phyloP scores from a whole-genome alignment of 768 basidiomycete genomes.

The Astraeus odoratus region DNA sequence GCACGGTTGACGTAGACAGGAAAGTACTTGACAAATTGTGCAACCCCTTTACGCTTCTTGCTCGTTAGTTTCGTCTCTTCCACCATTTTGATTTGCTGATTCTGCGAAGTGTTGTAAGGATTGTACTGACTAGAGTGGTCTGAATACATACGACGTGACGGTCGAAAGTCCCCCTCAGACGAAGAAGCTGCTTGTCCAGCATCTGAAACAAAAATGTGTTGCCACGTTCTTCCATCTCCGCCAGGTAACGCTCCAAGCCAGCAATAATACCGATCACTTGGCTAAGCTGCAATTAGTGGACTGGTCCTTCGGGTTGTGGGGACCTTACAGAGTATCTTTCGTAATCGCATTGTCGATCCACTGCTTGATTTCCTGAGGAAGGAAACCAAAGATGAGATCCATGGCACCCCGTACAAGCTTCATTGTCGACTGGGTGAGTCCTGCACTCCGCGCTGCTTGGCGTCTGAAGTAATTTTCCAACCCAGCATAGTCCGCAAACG shows the following conservation, averaged over 20 bases:
- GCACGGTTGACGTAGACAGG: conserved; percentile 79
- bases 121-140: background rate
- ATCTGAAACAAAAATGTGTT: conserved; percentile 67
- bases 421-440: conserved; percentile 58
- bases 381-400: conserved; percentile 94
- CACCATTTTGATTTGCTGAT: conserved; percentile 79
- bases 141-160: conserved; percentile 54
- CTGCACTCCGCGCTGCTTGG: conserved; percentile 72
- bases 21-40: conserved; percentile 89
- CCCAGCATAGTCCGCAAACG: conserved; percentile 93
- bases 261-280: conserved; percentile 81
- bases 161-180: conserved; percentile 71
- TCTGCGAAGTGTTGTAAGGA: conserved; percentile 36
- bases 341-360: conserved; percentile 80
- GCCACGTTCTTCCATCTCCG: conserved; percentile 73
- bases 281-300: conserved; percentile 36
- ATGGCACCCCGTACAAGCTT: conserved; percentile 85
- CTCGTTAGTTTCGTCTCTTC: conserved; percentile 87
- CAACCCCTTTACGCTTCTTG: conserved; percentile 90
- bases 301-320: conserved; percentile 1
- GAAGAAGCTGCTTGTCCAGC: conserved; percentile 76
- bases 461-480: conserved; percentile 92
- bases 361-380: conserved; percentile 71
- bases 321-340: conserved; percentile 67
- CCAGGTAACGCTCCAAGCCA: conserved; percentile 67